Base-by-base conservation (phyloP, 768 basidiomycete species). In the Kwoniella mangroviensis region DNA sequence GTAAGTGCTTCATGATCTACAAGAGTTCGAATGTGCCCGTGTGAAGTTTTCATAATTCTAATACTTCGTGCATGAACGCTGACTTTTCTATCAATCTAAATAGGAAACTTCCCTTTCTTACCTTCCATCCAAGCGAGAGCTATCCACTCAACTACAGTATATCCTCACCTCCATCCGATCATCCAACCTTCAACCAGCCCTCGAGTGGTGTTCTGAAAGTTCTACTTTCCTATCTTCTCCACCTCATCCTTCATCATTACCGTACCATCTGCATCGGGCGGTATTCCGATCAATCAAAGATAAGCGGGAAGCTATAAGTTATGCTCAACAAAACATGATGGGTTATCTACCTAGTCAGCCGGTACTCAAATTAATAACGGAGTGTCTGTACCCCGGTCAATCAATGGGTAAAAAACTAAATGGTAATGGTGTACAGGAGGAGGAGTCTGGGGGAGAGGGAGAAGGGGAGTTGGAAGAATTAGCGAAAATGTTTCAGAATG, bases 181-280 rank as follows among this genome's bases (percentile, higher is more conserved):
- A 1, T 79, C 80, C 19, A 65, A 79, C 19, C 68, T 84, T 11
- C 82, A 82, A 0, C 90, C 90, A 17, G 95, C 96, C 52, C 86
- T 98, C n/a, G 85, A 85, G 69, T 98, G 96, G 97, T 88, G 90
- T 15, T 85, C 85, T 63, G 24, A 54, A n/a, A 89, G 95, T 76
- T 86, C 87, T 34, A 65, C 77, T 3, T 94, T 92, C 79, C 86
- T 97, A 13, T 85, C 85, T 56, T 83, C 86, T 5, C 76, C 78
- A n/a, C 80, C 79, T 5, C 89, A 90, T 41, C 88, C 88, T 10
- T 96, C 94, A 0, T 87, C 92, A 0, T 87, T 99, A 12, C 92
- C 94, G 75, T 99, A 96, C 80, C 85, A 90, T 78, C 87, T 98
- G 28, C 93, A 98, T 75, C 91, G 93, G 28, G 94, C 93, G 11